phyloP scores from a whole-genome alignment of 2,329 filamentous ascomycete species.

The Metarhizium rileyi region DNA sequence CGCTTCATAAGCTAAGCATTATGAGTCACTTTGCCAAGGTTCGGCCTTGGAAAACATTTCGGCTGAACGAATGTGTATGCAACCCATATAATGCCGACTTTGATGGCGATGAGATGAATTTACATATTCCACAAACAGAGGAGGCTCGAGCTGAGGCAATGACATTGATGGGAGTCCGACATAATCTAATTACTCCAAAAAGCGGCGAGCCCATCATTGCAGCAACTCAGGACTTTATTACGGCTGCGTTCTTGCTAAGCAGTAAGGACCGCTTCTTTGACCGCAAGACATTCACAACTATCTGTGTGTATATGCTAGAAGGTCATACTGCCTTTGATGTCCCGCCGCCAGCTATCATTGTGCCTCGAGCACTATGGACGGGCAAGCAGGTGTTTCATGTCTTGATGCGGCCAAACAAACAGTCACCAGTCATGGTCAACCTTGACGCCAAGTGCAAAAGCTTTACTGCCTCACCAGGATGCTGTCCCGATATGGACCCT shows the following conservation, averaged over 20 bases:
- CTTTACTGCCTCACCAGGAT: conserved; percentile 50
- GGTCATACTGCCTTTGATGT: conserved; percentile 71
- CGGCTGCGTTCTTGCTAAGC: conserved; percentile 80
- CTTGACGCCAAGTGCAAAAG: conserved; percentile 85
- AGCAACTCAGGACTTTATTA: conserved; percentile 97
- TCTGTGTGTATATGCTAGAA: conserved; percentile 90
- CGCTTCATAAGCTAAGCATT: conserved; percentile 95
- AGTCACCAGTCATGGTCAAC: conserved; percentile 74
- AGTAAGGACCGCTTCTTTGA: conserved; percentile 91
- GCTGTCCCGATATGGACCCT: conserved; percentile 61
- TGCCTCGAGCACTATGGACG: conserved; percentile 83
- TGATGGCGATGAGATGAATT: conserved; percentile 97
- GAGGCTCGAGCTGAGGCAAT: conserved; percentile 92
- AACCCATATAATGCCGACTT: conserved; percentile 98
- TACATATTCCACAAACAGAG: conserved; percentile 95
- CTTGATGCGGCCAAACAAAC: conserved; percentile 76
- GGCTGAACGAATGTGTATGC: conserved; percentile 94
- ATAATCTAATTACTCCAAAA: conserved; percentile 90
- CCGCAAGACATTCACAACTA: conserved; percentile 74
- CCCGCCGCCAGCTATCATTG: conserved; percentile 75
- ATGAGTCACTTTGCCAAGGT: conserved; percentile 91
- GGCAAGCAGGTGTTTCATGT: conserved; percentile 94
- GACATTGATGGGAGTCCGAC: conserved; percentile 93
- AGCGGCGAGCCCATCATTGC: conserved; percentile 97
- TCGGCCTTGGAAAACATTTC: conserved; percentile 87